phyloP scores from a whole-genome alignment of 2,329 filamentous ascomycete genomes.

The Tothia fuscella region DNA sequence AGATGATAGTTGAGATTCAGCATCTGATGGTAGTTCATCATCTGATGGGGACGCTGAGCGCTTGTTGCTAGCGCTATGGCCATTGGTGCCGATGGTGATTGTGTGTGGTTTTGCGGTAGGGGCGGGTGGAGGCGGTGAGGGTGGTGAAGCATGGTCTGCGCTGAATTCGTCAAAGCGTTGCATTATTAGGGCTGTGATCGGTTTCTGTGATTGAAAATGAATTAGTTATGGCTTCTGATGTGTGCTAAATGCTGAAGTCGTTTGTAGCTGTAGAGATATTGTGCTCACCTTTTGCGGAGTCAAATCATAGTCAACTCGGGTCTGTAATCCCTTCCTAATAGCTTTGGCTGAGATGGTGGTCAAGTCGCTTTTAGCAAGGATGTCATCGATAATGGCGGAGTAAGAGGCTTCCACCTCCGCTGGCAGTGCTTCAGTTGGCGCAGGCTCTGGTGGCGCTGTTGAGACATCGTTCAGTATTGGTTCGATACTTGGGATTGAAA shows the following conservation, averaged over 20 bases:
- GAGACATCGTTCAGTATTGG: too few relatives aligned
- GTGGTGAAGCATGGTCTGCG: conserved; percentile 20
- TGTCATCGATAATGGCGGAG: conserved; percentile 49
- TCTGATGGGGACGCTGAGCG: conserved; percentile 27
- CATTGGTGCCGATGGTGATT: conserved; percentile 17
- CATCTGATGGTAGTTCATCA: conserved; percentile 10
- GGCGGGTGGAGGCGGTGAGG: conserved; percentile 18
- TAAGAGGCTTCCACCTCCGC: conserved; percentile 38
- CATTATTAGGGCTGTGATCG: conserved; percentile 36
- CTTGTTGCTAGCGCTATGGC: conserved; percentile 10
- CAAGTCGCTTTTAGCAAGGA: conserved; percentile 47
- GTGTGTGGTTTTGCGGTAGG: conserved; percentile 28
- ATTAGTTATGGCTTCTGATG: background rate
- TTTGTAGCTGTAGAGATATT: background rate
- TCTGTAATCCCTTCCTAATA: conserved; percentile 52
- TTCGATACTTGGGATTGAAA: too few relatives aligned
- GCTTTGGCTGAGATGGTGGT: conserved; percentile 54
- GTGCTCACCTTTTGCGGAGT: conserved; percentile 46
- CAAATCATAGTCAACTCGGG: conserved; percentile 48
- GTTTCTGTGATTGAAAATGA: conserved; percentile 26
- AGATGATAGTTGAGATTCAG: conserved; percentile 31
- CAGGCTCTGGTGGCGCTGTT: too few relatives aligned
- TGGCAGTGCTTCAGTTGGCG: too few relatives aligned
- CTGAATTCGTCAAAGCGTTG: conserved; percentile 38
- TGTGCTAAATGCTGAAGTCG: too few relatives aligned